Conservation (phyloP, 2,329 filamentous ascomycete species). For the Pseudocercospora macadamiae region DNA sequence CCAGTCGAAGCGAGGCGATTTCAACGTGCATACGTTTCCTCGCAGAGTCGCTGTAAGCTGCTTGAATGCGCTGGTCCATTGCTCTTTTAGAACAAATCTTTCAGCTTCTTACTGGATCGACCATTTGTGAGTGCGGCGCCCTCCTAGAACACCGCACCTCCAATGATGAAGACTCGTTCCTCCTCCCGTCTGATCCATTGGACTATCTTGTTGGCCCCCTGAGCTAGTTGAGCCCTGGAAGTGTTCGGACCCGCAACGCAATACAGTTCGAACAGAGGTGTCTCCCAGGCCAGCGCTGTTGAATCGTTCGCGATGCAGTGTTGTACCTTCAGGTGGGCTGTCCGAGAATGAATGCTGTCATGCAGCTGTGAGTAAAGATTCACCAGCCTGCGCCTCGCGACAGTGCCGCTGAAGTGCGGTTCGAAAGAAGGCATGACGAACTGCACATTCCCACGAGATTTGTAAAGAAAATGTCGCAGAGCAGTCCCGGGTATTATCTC, state of each 20-base stretch:
- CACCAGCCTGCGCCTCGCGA: constrained; percentile 62
- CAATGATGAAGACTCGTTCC: constrained; percentile 93
- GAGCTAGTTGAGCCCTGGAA: constrained; percentile 68
- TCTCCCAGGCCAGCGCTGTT: constrained; percentile 86
- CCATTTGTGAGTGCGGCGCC: background rate
- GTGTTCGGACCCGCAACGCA: constrained; percentile 80
- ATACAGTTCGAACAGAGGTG: constrained; percentile 90
- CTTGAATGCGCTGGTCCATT: background rate
- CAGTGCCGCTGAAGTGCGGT: constrained; percentile 62
- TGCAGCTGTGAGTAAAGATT: constrained; percentile 85
- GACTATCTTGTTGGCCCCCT: constrained; percentile 84
- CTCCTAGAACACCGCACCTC: constrained; percentile 74
- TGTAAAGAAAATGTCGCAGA: constrained; percentile 92
- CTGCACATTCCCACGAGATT: constrained; percentile 91
- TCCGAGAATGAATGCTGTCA: constrained; percentile 78
- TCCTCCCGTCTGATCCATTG: constrained; percentile 93
- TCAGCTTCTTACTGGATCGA: too few relatives aligned
- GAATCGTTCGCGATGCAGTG: constrained; percentile 76
- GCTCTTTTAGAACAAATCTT: background rate
- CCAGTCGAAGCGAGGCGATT: too few relatives aligned
- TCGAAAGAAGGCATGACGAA: constrained; percentile 87
- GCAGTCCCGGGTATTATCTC: constrained; percentile 80
- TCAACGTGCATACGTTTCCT: too few relatives aligned
- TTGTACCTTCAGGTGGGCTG: constrained; percentile 82
- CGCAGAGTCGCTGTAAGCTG: too few relatives aligned